Conservation (phyloP, 345 rosid genomes). For the Heritiera littoralis region DNA sequence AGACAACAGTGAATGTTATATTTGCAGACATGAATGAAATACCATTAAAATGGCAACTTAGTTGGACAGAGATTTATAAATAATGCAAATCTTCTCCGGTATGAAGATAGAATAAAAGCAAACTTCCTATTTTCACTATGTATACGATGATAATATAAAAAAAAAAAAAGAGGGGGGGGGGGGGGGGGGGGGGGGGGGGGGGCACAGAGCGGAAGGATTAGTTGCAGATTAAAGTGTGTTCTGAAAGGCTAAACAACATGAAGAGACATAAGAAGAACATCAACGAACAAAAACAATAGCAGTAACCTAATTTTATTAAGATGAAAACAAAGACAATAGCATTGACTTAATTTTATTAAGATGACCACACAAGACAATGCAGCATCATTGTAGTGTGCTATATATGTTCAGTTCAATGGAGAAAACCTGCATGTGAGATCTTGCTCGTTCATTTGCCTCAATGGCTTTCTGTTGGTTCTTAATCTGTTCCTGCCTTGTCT, state of each 20-base stretch:
- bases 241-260: neutral
- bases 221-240: neutral
- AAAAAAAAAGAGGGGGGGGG: neutral
- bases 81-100: constrained; percentile 1
- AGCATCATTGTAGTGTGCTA: neutral
- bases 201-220: neutral
- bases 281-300: neutral
- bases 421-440: constrained; percentile 94
- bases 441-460: constrained; percentile 78
- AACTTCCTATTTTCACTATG: neutral
- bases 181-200: neutral
- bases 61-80: constrained; percentile 1
- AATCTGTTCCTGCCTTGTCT: constrained; percentile 78
- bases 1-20: neutral
- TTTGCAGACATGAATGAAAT: neutral
- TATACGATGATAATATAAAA: neutral
- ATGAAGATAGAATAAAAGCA: neutral
- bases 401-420: neutral
- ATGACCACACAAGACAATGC: neutral
- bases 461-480: constrained; percentile 93
- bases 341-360: neutral
- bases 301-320: neutral
- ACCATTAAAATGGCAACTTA: neutral
- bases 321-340: neutral
- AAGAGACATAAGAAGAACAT: neutral